Evolutionary conservation across 2,329 filamentous ascomycete species (phyloP), one percentile per base, ranked within the genome.

Genomic region (Chaetomium olivaceum): DNA sequence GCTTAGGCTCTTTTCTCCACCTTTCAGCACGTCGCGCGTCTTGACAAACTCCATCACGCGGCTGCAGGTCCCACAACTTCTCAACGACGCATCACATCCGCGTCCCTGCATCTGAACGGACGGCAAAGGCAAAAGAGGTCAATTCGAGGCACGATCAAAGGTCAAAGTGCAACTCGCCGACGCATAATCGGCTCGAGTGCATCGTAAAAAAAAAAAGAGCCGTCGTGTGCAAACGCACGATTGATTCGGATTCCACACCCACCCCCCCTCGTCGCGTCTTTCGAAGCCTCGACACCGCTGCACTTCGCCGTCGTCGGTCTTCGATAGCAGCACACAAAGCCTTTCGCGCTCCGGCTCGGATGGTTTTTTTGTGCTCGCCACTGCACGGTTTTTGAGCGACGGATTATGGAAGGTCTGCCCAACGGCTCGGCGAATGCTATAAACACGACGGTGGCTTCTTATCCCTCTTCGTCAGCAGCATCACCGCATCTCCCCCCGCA

Each of bases 351-450:
- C 62, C 58, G 65, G 64, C 68, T 67, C 71, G 72, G 66, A 73
- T 73, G 71, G 69, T 73, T 62, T 69, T 73, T 69, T 58, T 68
- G 67, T 65, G 68, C 65, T 72, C 65, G 68, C 65, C 69, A 70
- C 73, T 68, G 68, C 71, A 76, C 33, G 77, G 77, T 75, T 73
- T 68, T 69, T 71, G 72, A 72, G 71, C 71, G 74, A 75, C 77
- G 74, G 76, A 82, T 79, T 78, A 85, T 85, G 83, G 83, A 85
- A 81, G 80, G 80, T 77, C 68, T 71, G 70, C 78, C 79, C 75
- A 80, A 82, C 72, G 84, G 83, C 74, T 80, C 80, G 77, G 78
- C 82, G 77, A 83, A 85, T 80, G 81, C 79, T 79, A 81, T 85
- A 82, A 83, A 82, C 81, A 80, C 82, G 69, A 80, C 81, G 71